Evolutionary conservation across 345 rosid genomes (phyloP), one percentile per base, ranked within the genome.

Genomic region (Acer negundo): DNA sequence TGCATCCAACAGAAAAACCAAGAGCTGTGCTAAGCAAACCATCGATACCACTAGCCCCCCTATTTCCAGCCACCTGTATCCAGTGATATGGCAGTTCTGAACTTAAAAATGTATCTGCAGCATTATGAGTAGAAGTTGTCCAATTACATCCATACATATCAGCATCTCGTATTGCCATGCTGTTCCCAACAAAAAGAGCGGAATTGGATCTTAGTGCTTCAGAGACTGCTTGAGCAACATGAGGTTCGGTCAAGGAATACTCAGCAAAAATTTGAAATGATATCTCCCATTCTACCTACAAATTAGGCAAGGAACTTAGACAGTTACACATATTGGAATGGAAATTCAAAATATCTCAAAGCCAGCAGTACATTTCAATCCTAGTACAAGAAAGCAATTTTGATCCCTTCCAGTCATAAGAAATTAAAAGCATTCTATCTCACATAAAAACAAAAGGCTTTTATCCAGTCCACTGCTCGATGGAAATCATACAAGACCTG

Each of bases 1-100:
- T 88, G 92, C 95, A 85, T 65, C 99, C 99, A 20, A 89, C 86
- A 69, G 99, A 97, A 84, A 92, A 95, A 83, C 99, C 99, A 77
- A 87, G 56, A 66, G 98, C 97, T 22, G 98, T 86, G 84, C 99
- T 93, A 69, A 95, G 91, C 90, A 95, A 89, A 75, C 99, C 99
- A 75, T 93, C 99, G 83, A 95, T 95, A 73, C 99, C 99, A 84
- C 99, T 95, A 74, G 98, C 99, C 84, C 99, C 99, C 85, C 98
- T 89, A 83, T 95, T 95, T 83, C 93, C 99, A 78, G 90, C 90
- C 76, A 93, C 97, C 38, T 74, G 87, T 82, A 93, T 85, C 84
- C 91, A 80, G 69, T 85, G 92, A 82, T 80, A 89, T 31, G 87
- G 85, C 70, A 86, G 80, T 38, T 88, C 84, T 68, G 88, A 84